A percentile compares a stretch with the other conserved stretches of the same genome.
Evolutionary conservation across 179 eudicot genomes (phyloP).

Genomic region (Spinacia oleracea): DNA sequence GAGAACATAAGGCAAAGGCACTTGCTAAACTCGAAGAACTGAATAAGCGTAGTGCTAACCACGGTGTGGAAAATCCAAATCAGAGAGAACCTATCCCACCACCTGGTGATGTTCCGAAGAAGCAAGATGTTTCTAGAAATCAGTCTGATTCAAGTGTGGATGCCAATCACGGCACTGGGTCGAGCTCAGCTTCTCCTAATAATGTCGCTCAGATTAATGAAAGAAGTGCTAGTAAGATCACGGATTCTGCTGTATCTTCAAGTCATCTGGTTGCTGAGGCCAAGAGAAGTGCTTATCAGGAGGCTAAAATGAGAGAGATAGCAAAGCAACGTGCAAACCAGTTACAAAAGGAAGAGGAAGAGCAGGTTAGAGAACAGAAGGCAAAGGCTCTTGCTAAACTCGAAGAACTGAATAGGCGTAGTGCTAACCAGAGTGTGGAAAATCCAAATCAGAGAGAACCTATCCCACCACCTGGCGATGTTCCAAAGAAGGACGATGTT

Average conservation of each 20-base stretch:
- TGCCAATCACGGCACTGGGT: constrained; percentile 26
- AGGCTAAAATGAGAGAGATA: constrained; percentile 64
- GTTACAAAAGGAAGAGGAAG: constrained; percentile 91
- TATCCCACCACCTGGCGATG: constrained; percentile 29
- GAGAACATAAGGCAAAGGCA: constrained; percentile 96
- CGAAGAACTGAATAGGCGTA: constrained; percentile 82
- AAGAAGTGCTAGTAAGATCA: constrained; percentile 23
- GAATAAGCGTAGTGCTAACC: constrained; percentile 64
- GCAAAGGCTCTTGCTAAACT: constrained; percentile 93
- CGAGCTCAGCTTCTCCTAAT: constrained; percentile 34
- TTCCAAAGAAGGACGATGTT: constrained; percentile 41
- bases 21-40: constrained; percentile 86
- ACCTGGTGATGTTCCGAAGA: constrained; percentile 29
- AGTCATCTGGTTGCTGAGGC: constrained; percentile 22
- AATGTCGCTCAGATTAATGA: constrained; percentile 28
- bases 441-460: constrained; percentile 46
- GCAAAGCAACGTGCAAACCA: constrained; percentile 83
- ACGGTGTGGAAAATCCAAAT: constrained; percentile 40
- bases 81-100: constrained; percentile 45
- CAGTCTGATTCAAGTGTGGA: constrained; percentile 33
- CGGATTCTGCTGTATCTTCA: constrained; percentile 34
- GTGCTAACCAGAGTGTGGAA: constrained; percentile 47
- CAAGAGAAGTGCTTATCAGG: constrained; percentile 27
- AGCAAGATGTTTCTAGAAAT: constrained; percentile 39
- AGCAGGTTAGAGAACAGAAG: constrained; percentile 77